Evolutionary conservation across 345 rosid genomes (phyloP).

Genomic region (Citrus glauca): DNA sequence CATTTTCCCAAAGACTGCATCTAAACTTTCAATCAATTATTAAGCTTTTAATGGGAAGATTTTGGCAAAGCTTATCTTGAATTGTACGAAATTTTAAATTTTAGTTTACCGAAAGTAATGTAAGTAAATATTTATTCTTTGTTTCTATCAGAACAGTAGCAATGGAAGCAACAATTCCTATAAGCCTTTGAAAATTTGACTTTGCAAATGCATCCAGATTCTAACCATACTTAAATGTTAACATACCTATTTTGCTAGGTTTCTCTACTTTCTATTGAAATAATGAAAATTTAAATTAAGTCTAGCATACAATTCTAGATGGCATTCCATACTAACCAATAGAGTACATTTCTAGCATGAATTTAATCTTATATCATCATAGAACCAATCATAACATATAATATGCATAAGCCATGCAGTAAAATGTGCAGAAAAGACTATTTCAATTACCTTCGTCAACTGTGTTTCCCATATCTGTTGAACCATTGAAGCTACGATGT

Average conservation of each 20-base stretch:
- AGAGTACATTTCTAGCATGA: background rate
- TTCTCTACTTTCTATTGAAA: background rate
- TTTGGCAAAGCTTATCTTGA: background rate
- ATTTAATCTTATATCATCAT: background rate
- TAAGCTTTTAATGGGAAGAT: background rate
- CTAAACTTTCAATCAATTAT: background rate
- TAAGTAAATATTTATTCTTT: background rate
- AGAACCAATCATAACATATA: no score
- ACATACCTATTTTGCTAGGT: background rate
- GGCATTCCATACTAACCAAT: background rate
- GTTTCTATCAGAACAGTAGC: background rate
- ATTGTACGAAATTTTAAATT: background rate
- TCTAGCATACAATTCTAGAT: background rate
- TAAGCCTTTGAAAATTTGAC: background rate
- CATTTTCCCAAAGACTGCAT: background rate
- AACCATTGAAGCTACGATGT: constrained; percentile 34
- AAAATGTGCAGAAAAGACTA: constrained; percentile 6
- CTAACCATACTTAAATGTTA: background rate
- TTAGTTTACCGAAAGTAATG: background rate
- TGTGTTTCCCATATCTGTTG: constrained; percentile 35
- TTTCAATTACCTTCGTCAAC: constrained; percentile 50
- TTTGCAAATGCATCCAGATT: background rate
- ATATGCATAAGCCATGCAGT: background rate
- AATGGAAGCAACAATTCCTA: background rate
- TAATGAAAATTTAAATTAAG: background rate